Evolutionary conservation across 345 rosid species (phyloP), one percentile per base, ranked within the genome.

Genomic region (Orychophragmus violaceus): DNA sequence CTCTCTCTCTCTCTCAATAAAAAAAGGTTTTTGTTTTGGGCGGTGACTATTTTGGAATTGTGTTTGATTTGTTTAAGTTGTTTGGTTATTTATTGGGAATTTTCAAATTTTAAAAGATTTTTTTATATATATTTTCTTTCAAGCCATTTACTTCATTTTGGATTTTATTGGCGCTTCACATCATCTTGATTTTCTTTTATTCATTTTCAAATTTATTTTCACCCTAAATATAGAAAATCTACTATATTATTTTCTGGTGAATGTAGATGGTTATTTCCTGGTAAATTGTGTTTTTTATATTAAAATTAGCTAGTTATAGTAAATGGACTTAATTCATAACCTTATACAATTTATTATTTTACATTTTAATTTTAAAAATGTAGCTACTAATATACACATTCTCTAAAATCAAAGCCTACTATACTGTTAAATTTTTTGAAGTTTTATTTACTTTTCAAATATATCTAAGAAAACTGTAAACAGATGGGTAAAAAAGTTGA

Each of bases 31-130:
- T 37, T 36, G 66, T 58, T 75, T 77, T 53, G 51, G 76, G 72
- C 57, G 71, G 74, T 44, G 62, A 51, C 69, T 52, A 54, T 67
- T 62, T 69, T 69, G 78, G 78, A 75, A 44, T 30, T 57, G 62
- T 24, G 61, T 68, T 69, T 62, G 69, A 69, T 48, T 68, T 42
- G 59, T 51, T n/a, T 61, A 55, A 25, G 69, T 21, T 52, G 81
- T 35, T 52, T 73, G 32, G 53, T 61, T 72, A 68, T 74, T 67
- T 62, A 69, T 79, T 21, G 52, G 54, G 75, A 78, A 19, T 46
- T 63, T 56, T 30, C 49, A 45, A 46, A 51, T 8, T 62, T 44
- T 35, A 45, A n/a, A 41, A n/a, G n/a, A n/a, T 37, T 4, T 14
- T 16, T 33, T 60, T 55, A 5, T 53, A n/a, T n/a, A n/a, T n/a